Evolutionary conservation across 2,329 filamentous ascomycete species (phyloP).

Genomic region (Penicillium nordicum): DNA sequence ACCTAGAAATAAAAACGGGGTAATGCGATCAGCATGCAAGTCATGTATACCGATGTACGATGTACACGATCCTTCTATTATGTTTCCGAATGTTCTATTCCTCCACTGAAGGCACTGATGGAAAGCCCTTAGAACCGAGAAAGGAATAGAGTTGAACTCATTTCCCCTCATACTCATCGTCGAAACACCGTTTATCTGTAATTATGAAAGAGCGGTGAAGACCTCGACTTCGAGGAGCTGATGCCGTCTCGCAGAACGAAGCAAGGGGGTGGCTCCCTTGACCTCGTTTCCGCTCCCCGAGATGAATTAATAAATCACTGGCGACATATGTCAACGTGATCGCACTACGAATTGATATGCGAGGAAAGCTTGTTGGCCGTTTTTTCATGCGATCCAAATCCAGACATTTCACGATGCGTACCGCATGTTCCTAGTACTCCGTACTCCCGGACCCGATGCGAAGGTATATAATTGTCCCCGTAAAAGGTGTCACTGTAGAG

Average conservation of each 20-base stretch:
- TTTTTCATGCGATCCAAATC: background rate
- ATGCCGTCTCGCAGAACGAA: constrained; percentile 20
- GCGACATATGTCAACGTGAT: background rate
- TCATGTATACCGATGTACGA: constrained; percentile 2
- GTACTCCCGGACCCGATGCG: background rate
- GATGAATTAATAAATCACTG: background rate
- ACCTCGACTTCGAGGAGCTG: constrained; percentile 6
- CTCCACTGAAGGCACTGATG: background rate
- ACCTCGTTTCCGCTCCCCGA: background rate
- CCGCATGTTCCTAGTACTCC: background rate
- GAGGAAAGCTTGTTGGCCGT: constrained; percentile 6
- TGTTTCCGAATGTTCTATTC: background rate
- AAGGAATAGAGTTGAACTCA: background rate
- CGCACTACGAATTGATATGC: background rate
- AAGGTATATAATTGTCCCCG: background rate
- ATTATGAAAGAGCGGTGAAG: constrained; percentile 22
- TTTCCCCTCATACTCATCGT: background rate
- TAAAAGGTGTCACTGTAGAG: background rate
- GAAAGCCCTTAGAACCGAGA: background rate
- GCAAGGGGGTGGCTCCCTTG: constrained; percentile 18
- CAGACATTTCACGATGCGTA: background rate
- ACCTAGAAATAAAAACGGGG: background rate
- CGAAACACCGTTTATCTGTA: background rate
- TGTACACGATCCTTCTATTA: background rate
- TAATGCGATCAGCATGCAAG: constrained; percentile 1